phyloP scores from a whole-genome alignment of 2,329 filamentous ascomycete species.

The Pseudocercospora crystallina region DNA sequence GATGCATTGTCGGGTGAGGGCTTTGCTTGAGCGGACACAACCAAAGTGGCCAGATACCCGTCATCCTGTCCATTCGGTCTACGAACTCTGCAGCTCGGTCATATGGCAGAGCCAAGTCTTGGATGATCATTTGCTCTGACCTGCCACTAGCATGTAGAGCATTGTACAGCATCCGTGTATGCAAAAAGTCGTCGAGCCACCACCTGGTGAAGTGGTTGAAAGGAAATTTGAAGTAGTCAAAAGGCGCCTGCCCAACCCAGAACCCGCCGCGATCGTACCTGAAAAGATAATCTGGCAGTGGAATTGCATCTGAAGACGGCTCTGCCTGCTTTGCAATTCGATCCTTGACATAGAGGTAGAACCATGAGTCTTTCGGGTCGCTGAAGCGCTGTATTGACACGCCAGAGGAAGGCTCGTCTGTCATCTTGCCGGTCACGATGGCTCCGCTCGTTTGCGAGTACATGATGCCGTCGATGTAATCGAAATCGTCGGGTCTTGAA shows the following conservation, averaged over 20 bases:
- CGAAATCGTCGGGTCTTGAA: slow-evolving; percentile 41
- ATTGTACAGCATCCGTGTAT: slow-evolving; percentile 65
- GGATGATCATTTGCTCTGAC: slow-evolving; percentile 61
- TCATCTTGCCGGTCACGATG: slow-evolving; percentile 47
- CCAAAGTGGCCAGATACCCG: slow-evolving; percentile 51
- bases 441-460: slow-evolving; percentile 45
- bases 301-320: slow-evolving; percentile 55
- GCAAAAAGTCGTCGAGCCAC: slow-evolving; percentile 62
- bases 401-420: slow-evolving; percentile 26
- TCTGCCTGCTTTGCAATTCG: slow-evolving; percentile 43
- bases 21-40: slow-evolving; percentile 46
- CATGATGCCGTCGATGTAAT: slow-evolving; percentile 54
- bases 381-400: slow-evolving; percentile 38
- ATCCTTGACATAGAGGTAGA: slow-evolving; percentile 47
- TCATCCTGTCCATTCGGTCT: slow-evolving; percentile 40
- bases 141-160: slow-evolving; percentile 63
- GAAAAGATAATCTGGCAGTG: slow-evolving; percentile 67
- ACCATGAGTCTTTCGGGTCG: slow-evolving; percentile 50
- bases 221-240: slow-evolving; percentile 63
- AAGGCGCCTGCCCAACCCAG: slow-evolving; percentile 65
- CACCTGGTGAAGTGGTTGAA: slow-evolving; percentile 65
- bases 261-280: slow-evolving; percentile 70
- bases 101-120: slow-evolving; percentile 58
- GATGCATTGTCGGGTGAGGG: slow-evolving; percentile 32
- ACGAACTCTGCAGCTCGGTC: slow-evolving; percentile 45